Conservation (phyloP, 2,329 filamentous ascomycete species). For the Diaporthe citri region DNA sequence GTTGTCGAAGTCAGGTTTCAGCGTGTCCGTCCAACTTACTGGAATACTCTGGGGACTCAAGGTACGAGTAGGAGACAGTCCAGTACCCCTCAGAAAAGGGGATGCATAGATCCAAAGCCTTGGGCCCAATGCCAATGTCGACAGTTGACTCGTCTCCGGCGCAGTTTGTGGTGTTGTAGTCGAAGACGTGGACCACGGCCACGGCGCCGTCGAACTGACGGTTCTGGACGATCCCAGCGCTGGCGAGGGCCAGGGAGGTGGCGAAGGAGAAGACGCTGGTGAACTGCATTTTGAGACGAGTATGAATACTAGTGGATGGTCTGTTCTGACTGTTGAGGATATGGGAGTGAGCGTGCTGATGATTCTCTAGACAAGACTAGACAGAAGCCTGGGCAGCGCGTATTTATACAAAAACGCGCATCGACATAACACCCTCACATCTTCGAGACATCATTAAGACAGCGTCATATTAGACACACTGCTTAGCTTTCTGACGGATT, state of each 20-base stretch:
- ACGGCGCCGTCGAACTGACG: background rate
- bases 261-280: constrained; percentile 13
- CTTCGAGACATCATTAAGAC: background rate
- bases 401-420: background rate
- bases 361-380: background rate
- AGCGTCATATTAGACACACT: background rate
- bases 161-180: background rate
- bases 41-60: background rate
- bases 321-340: background rate
- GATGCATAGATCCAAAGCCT: background rate
- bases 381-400: background rate
- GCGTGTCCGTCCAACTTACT: background rate
- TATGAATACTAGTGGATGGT: background rate
- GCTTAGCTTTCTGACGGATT: background rate
- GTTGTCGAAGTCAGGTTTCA: background rate
- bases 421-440: no score
- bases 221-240: background rate
- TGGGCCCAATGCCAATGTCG: background rate
- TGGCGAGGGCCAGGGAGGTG: constrained; percentile 7
- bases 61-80: constrained; percentile 7
- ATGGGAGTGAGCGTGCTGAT: background rate
- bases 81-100: background rate
- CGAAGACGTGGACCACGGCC: background rate
- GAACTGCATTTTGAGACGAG: constrained; percentile 2
- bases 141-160: background rate